phyloP scores from a whole-genome alignment of 139 green algal species.

The Eudorina sp. region DNA sequence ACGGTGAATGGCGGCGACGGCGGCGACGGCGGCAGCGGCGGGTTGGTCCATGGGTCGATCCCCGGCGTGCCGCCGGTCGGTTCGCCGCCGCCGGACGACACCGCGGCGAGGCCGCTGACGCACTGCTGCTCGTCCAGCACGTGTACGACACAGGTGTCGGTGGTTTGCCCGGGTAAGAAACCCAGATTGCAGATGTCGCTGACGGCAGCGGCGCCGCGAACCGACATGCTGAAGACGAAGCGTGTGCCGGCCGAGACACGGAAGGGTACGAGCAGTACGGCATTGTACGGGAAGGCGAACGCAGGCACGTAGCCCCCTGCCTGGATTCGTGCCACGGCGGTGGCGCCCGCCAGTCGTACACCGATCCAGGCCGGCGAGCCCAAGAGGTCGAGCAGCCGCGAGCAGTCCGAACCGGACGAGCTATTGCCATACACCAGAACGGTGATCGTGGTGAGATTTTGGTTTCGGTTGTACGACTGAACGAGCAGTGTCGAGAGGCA shows the following conservation, averaged over 20 bases:
- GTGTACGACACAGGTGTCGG: slow-evolving; percentile 5
- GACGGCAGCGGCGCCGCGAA: not conserved
- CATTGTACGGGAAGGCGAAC: not conserved
- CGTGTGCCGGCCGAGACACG: not conserved
- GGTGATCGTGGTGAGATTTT: not conserved
- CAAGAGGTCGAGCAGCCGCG: not conserved
- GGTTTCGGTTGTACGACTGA: not conserved
- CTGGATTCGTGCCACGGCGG: not conserved
- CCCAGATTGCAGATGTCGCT: not conserved
- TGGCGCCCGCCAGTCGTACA: not conserved
- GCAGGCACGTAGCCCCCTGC: not conserved
- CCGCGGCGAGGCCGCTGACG: not conserved
- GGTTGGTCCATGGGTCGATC: not conserved
- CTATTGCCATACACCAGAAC: not conserved
- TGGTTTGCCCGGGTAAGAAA: not conserved
- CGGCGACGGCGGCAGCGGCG: not conserved
- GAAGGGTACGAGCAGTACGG: not conserved
- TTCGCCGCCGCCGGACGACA: not conserved
- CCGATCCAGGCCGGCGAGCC: not conserved
- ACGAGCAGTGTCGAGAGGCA: not conserved
- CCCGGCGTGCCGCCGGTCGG: not conserved
- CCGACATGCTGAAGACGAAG: not conserved
- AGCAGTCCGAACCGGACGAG: not conserved
- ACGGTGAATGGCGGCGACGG: not conserved
- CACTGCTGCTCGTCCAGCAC: not conserved